These are phyloP conservation scores for Acorus gramineus DNA, from an alignment of 106 monocot genomes.

Conservation along the genomic window DNA sequence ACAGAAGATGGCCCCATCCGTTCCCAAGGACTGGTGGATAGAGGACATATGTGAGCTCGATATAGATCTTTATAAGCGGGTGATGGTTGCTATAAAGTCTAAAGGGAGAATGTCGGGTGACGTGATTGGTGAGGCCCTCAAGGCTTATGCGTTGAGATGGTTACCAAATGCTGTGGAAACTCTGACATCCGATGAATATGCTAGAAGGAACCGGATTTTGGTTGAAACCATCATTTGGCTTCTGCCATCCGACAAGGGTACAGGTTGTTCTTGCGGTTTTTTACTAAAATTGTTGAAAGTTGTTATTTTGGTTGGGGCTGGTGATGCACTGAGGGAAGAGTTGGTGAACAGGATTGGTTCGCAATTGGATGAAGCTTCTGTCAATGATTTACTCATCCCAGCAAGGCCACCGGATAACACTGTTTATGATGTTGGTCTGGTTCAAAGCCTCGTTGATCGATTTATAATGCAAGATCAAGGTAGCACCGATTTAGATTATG, in stretches of 20 bases:
- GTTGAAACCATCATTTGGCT: conserved; percentile 19
- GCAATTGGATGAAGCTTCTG: conserved; percentile 9
- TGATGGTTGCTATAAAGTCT: too few species aligned
- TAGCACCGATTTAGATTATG: background rate
- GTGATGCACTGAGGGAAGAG: conserved; percentile 1
- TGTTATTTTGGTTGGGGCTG: conserved; percentile 9
- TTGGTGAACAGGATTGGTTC: conserved; percentile 7
- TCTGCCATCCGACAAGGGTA: conserved; percentile 9
- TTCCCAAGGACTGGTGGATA: too few species aligned
- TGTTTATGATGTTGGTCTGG: conserved; percentile 15
- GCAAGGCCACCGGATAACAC: conserved; percentile 1
- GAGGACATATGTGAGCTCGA: too few species aligned
- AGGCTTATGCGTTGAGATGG: background rate
- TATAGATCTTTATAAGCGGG: too few species aligned
- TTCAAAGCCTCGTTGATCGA: conserved; percentile 3
- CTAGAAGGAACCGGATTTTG: conserved; percentile 5
- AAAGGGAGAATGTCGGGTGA: too few species aligned
- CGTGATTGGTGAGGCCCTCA: too few species aligned
- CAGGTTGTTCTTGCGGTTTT: conserved; percentile 12
- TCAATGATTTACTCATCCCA: conserved; percentile 13
- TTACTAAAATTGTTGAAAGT: conserved; percentile 17
- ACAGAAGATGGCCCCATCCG: too few species aligned
- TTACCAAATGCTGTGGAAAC: background rate
- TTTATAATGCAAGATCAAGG: conserved; percentile 3
- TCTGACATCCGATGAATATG: conserved; percentile 10